A percentile compares a stretch with the other conserved stretches of the same genome.
phyloP scores from a whole-genome alignment of 345 rosid genomes.

The Eucalyptus curtisii region DNA sequence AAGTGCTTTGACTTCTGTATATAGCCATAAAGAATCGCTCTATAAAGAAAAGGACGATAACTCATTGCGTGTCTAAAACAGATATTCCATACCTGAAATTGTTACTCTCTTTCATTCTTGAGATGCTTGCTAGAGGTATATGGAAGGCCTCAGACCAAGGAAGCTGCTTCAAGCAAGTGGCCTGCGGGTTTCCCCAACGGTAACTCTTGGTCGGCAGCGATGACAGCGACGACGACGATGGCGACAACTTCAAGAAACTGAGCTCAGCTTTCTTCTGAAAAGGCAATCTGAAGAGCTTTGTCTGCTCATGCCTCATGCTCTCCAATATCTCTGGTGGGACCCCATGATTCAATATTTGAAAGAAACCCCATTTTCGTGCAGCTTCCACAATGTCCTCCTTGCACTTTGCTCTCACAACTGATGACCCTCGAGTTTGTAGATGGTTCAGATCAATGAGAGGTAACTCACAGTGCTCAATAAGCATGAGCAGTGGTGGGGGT shows the following conservation, averaged over 20 bases:
- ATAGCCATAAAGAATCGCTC: neutral
- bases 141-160: conserved; percentile 71
- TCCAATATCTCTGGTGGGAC: conserved; percentile 23
- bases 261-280: conserved; percentile 21
- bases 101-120: conserved; percentile 7
- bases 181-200: conserved; percentile 73
- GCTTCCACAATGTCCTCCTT: conserved; percentile 30
- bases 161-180: conserved; percentile 41
- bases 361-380: conserved; percentile 64
- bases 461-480: conserved; percentile 16
- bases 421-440: conserved; percentile 1
- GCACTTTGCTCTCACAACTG: conserved; percentile 15
- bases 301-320: conserved; percentile 25
- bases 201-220: conserved; percentile 7
- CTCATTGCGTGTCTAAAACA: neutral
- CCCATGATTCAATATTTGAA: conserved; percentile 64
- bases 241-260: conserved; percentile 8
- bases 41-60: neutral
- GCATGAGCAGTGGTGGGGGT: neutral
- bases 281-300: conserved; percentile 34
- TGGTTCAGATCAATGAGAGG: conserved; percentile 42
- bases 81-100: conserved; percentile 25
- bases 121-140: conserved; percentile 34
- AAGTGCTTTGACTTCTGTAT: neutral
- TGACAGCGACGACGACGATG: neutral